Evolutionary conservation across 331 rosid genomes (phyloP), one percentile per base, ranked within the genome.

Genomic region (Telfairia occidentalis): DNA sequence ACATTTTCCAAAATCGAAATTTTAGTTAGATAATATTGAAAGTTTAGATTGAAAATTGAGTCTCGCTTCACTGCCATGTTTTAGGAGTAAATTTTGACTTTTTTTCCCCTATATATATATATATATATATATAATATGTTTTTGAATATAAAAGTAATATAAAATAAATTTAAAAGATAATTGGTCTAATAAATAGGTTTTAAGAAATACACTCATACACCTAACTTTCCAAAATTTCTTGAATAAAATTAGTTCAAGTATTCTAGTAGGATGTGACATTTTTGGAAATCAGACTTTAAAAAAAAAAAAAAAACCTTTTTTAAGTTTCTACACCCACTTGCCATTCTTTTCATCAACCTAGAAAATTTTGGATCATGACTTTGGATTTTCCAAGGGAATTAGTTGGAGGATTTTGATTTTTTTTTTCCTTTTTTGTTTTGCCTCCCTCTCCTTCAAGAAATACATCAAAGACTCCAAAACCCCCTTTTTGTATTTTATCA

Each of bases 231-330:
- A 65, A 42, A 12, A 15, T 42, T 10, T n/a, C 1, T 67, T 67
- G 35, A 67, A 67, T 21, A 37, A 60, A 60, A n/a, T n/a, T n/a
- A 60, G n/a, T 53, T 58, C 15, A 16, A 40, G 53, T 42, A 42
- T 67, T 67, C 74, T 67, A 67, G 74, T 67, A 67, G 74, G 42
- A 67, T 67, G 54, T 26, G 75, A 70, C 57, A 45, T 45, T 45
- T 69, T 43, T 24, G n/a, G n/a, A 24, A 43, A 28, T 34, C 11
- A 19, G 73, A 40, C 71, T 64, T 64, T 64, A 9, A 0, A 6
- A 37, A 8, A 48, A 8, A 48, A 3, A 48, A 1, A 19, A 12
- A 64, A 5, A n/a, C 26, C 6, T 10, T 13, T 9, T n/a, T 8
- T 9, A 19, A 64, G 28, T 66, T 40, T 69, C 74, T 43, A 69